Percentiles rank a stretch among this genome's conserved stretches.
phyloP scores from a whole-genome alignment of 768 basidiomycete genomes.

The Exsudoporus frostii region DNA sequence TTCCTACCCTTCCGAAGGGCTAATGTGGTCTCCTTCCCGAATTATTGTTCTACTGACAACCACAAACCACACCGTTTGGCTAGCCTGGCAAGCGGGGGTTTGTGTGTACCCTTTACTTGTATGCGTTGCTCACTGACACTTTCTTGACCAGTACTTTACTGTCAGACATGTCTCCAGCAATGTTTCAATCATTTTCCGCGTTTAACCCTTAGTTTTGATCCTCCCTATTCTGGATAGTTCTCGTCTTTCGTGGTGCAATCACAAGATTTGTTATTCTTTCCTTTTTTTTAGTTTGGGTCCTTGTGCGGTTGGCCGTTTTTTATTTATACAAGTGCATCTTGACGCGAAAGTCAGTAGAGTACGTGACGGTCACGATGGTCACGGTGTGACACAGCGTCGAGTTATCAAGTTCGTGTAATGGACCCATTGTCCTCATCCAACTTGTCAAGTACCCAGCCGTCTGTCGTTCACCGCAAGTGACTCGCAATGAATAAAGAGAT shows the following conservation, averaged over 20 bases:
- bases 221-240: conserved; percentile 1
- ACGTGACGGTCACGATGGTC: conserved; percentile 16
- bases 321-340: conserved; percentile 18
- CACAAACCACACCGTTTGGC: conserved; percentile 22
- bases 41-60: conserved; percentile 5
- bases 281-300: conserved; percentile 13
- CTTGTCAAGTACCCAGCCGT: neutral
- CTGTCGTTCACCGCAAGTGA: neutral
- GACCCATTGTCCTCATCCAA: conserved; percentile 13
- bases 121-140: conserved; percentile 15
- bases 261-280: neutral
- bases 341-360: neutral
- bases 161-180: conserved; percentile 1
- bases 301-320: conserved; percentile 6
- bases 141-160: conserved; percentile 16
- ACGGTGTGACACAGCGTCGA: conserved; percentile 22
- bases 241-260: neutral
- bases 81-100: conserved; percentile 25
- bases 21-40: conserved; percentile 12
- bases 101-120: conserved; percentile 30
- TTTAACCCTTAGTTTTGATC: conserved; percentile 1
- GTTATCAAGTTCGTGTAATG: conserved; percentile 23
- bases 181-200: conserved; percentile 4
- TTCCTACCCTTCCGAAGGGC: conserved; percentile 25
- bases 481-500: conserved; percentile 50